Evolutionary conservation across 2,329 filamentous ascomycete genomes (phyloP), one percentile per base, ranked within the genome.

Genomic region (Lecanicillium sp.): DNA sequence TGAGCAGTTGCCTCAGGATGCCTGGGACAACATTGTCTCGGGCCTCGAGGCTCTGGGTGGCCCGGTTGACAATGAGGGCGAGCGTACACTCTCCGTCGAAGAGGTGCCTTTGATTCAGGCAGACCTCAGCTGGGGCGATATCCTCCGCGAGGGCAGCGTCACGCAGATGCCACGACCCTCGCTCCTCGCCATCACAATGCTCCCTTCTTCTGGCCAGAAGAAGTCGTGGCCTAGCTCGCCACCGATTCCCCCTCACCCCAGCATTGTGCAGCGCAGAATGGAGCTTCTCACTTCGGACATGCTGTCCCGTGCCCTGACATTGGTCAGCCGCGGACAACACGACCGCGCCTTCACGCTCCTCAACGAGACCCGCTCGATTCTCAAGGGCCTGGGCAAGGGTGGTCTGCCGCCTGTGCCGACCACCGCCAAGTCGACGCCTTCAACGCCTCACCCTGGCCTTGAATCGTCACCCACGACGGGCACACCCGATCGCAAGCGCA

Each of bases 261-360:
- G 85, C 53, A 90, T 98, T 51, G 91, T 98, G 6, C 93, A 98
- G 68, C 81, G 93, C 33, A 86, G 93, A 38, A 98, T 98, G 93
- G 93, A 98, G 67, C 75, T 98, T 24, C 78, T 98, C 45, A 97
- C 93, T 2, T 97, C 91, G 2, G 93, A 98, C 64, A 98, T 98
- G 93, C 78, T 98, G 54, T 95, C 89, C 7, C 79, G 93, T 50
- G 90, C 93, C 12, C 72, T 98, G 52, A 95, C 90, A 0, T 78
- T 98, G 17, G 90, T 97, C 17, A 88, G 88, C 51, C 82, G 90
- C 30, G 89, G 88, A 27, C 91, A 97, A 67, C 88, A 96, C 62
- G 93, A 98, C 60, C 86, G 90, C 29, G 93, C 90, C 0, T 87
- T 95, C 57, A 94, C 95, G 48, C 79, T 98, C 3, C 76, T 98